Evolutionary conservation across 176 grass and related monocot genomes (phyloP).

Genomic region (Hordeum vulgare): DNA sequence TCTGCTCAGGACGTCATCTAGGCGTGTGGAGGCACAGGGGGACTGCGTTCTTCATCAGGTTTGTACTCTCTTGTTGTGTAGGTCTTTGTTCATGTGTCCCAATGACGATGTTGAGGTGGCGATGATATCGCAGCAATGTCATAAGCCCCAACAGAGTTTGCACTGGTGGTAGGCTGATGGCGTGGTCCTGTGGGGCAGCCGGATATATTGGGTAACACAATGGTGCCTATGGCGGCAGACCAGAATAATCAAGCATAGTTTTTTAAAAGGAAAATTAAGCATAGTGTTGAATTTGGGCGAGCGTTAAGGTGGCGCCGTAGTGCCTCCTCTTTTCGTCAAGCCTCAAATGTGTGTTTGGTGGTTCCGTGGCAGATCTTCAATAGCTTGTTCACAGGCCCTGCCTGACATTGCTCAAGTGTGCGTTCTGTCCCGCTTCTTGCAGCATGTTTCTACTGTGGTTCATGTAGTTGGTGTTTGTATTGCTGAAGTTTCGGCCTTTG

Average conservation of each 20-base stretch:
- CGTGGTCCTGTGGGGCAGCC: too few species aligned
- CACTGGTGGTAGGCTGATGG: too few species aligned
- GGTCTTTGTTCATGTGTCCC: neutral
- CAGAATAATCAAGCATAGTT: too few species aligned
- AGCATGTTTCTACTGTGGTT: neutral
- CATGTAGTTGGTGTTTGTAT: neutral
- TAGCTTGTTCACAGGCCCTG: neutral
- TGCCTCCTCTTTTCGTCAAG: too few species aligned
- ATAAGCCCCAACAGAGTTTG: neutral
- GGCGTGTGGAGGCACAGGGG: too few species aligned
- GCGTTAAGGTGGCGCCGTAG: too few species aligned
- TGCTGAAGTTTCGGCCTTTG: neutral
- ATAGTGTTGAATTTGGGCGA: neutral
- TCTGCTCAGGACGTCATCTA: too few species aligned
- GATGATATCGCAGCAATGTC: neutral
- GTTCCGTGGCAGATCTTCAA: neutral
- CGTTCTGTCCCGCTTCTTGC: neutral
- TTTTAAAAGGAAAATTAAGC: too few species aligned
- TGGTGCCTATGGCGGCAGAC: too few species aligned
- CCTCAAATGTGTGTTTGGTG: neutral
- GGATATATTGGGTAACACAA: too few species aligned
- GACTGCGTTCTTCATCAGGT: neutral
- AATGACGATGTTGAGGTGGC: neutral
- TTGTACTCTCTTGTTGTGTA: neutral
- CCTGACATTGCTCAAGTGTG: neutral